Conservation (phyloP, 1,284 basidiomycete species). For the Anthracocystis walkeri region DNA sequence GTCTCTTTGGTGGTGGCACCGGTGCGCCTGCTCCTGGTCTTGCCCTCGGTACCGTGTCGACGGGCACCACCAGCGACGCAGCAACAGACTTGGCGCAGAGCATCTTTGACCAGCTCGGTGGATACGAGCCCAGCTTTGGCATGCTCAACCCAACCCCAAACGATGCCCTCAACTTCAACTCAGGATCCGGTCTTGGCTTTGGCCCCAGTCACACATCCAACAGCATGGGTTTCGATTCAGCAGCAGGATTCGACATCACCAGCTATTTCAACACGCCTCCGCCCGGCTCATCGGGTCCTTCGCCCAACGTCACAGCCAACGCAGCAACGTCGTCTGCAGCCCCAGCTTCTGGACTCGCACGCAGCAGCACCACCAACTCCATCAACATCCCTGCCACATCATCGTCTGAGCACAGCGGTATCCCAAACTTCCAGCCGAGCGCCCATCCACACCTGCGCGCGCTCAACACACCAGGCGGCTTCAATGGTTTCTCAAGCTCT, state of each 20-base stretch:
- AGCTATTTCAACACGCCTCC: slow-evolving; percentile 50
- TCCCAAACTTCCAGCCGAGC: slow-evolving; percentile 42
- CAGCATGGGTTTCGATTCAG: slow-evolving; percentile 52
- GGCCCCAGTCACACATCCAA: slow-evolving; percentile 47
- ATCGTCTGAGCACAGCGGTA: slow-evolving; percentile 32
- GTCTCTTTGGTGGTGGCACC: slow-evolving; percentile 23
- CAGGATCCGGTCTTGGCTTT: slow-evolving; percentile 34
- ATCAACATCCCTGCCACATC: slow-evolving; percentile 46
- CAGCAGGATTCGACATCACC: slow-evolving; percentile 45
- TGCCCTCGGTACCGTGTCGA: slow-evolving; percentile 35
- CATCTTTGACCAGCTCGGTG: slow-evolving; percentile 59
- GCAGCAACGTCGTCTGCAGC: slow-evolving; percentile 18
- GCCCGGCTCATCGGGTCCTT: slow-evolving; percentile 29
- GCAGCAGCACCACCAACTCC: slow-evolving; percentile 32
- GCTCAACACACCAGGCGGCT: slow-evolving; percentile 28
- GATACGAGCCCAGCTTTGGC: slow-evolving; percentile 52
- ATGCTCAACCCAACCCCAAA: slow-evolving; percentile 54
- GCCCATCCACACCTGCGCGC: slow-evolving; percentile 49
- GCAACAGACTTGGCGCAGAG: slow-evolving; percentile 52
- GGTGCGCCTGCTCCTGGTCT: slow-evolving; percentile 30
- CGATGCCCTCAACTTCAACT: slow-evolving; percentile 48
- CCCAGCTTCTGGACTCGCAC: slow-evolving; percentile 5
- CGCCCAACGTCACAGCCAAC: slow-evolving; percentile 29
- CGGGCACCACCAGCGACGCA: slow-evolving; percentile 41
- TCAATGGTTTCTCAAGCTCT: slow-evolving; percentile 23